These are phyloP conservation scores for Lachancea fermentati DNA, from an alignment of 805 yeast species.

Conservation along the genomic window DNA sequence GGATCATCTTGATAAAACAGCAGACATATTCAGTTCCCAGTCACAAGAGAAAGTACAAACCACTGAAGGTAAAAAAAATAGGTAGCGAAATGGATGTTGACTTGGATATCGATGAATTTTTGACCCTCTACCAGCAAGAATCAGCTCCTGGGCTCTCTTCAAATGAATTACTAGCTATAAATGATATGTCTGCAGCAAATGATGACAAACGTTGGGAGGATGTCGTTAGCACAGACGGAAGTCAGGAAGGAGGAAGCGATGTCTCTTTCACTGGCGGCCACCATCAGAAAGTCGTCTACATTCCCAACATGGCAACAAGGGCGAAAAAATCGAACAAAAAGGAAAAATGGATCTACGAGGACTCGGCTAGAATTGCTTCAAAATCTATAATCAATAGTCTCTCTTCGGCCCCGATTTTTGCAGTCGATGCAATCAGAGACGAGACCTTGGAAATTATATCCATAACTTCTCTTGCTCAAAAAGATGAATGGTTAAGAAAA, in stretches of 20 bases:
- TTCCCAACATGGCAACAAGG: conserved; percentile 76
- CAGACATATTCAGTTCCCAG: conserved; percentile 34
- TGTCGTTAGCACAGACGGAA: conserved; percentile 25
- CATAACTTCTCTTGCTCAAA: conserved; percentile 65
- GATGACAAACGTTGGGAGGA: conserved; percentile 29
- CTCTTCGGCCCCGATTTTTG: conserved; percentile 63
- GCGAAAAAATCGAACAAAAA: conserved; percentile 70
- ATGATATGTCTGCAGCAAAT: conserved; percentile 18
- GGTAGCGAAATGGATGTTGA: conserved; percentile 61
- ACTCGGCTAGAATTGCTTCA: conserved; percentile 60
- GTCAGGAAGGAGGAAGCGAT: conserved; percentile 24
- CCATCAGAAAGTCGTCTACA: conserved; percentile 54
- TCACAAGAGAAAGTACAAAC: conserved; percentile 58
- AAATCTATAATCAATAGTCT: conserved; percentile 48
- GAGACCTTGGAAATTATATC: conserved; percentile 82
- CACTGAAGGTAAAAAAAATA: conserved; percentile 65
- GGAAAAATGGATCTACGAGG: conserved; percentile 73
- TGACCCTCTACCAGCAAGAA: conserved; percentile 38
- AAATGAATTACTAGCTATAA: conserved; percentile 14
- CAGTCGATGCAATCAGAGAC: conserved; percentile 71
- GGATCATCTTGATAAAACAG: conserved; percentile 76
- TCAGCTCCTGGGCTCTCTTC: conserved; percentile 9
- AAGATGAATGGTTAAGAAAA: conserved; percentile 73
- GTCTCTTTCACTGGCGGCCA: conserved; percentile 13
- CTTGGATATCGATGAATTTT: conserved; percentile 62